A percentile compares a stretch with the other conserved stretches of the same genome.
Evolutionary conservation across 768 basidiomycete genomes (phyloP).

Genomic region (Termitomyces sp.): DNA sequence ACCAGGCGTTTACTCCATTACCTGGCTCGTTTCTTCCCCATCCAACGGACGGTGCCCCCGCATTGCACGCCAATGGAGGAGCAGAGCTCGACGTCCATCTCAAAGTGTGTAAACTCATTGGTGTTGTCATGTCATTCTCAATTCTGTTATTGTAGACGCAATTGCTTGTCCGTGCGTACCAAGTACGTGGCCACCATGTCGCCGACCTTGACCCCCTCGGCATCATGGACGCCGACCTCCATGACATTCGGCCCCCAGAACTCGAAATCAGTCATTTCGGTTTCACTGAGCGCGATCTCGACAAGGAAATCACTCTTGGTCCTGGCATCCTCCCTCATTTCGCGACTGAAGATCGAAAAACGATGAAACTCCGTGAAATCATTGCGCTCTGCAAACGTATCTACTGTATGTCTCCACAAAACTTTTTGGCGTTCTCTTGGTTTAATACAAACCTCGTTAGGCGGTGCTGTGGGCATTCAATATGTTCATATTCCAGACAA

Average conservation of each 20-base stretch:
- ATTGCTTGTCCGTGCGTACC: slow-evolving; percentile 96
- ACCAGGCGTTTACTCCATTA: slow-evolving; percentile 82
- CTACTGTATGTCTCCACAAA: slow-evolving; percentile 67
- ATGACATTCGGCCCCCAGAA: slow-evolving; percentile 76
- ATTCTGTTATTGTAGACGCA: slow-evolving; percentile 63
- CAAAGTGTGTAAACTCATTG: slow-evolving; percentile 54
- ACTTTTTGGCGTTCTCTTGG: background rate
- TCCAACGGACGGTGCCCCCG: slow-evolving; percentile 78
- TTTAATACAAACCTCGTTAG: slow-evolving; percentile 32
- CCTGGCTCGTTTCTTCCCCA: slow-evolving; percentile 62
- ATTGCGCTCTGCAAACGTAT: slow-evolving; percentile 88
- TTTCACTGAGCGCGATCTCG: slow-evolving; percentile 90
- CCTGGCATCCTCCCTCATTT: slow-evolving; percentile 97
- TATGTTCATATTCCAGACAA: slow-evolving; percentile 97
- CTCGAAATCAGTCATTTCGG: slow-evolving; percentile 93
- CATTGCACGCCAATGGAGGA: slow-evolving; percentile 64
- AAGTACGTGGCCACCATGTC: slow-evolving; percentile 96
- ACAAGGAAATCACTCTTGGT: slow-evolving; percentile 91
- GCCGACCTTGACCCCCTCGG: slow-evolving; percentile 96
- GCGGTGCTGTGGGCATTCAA: slow-evolving; percentile 85
- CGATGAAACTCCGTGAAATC: slow-evolving; percentile 89
- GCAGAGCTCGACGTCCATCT: slow-evolving; percentile 89
- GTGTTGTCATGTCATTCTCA: slow-evolving; percentile 2
- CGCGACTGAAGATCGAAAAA: slow-evolving; percentile 77
- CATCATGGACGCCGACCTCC: slow-evolving; percentile 86